phyloP scores from a whole-genome alignment of 352 stramenopile species.

The Bremia lactucae region DNA sequence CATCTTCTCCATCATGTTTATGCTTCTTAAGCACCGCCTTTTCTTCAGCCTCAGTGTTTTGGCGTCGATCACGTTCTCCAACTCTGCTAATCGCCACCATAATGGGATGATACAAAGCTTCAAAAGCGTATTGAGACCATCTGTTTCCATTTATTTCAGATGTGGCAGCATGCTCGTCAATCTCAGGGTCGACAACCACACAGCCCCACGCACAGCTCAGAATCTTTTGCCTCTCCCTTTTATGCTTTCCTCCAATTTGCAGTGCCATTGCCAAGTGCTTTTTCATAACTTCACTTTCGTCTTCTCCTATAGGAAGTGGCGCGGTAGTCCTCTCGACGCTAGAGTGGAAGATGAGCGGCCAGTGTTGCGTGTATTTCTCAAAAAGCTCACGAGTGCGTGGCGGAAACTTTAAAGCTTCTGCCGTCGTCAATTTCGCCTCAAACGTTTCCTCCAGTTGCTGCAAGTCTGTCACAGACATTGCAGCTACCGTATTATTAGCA shows the following conservation, averaged over 20 bases:
- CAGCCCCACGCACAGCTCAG: conserved; percentile 35
- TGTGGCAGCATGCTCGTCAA: conserved; percentile 22
- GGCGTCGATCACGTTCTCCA: conserved; percentile 42
- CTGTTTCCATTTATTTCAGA: conserved; percentile 9
- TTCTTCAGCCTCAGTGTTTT: conserved; percentile 12
- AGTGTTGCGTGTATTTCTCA: conserved; percentile 43
- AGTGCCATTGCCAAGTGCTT: conserved; percentile 18
- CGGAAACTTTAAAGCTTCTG: conserved; percentile 40
- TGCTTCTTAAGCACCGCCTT: conserved; percentile 28
- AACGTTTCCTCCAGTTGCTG: conserved; percentile 26
- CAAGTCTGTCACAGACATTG: conserved; percentile 11
- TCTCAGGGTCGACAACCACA: conserved; percentile 42
- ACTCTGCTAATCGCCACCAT: conserved; percentile 63
- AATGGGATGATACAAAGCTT: conserved; percentile 48
- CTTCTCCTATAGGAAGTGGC: conserved; percentile 28
- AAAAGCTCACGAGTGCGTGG: conserved; percentile 52
- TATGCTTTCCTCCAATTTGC: conserved; percentile 10
- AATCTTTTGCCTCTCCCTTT: conserved; percentile 4
- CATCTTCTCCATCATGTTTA: conserved; percentile 10
- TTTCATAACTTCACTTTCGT: conserved; percentile 26
- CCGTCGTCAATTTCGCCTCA: conserved; percentile 31
- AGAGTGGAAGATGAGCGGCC: conserved; percentile 74
- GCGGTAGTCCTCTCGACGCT: conserved; percentile 39
- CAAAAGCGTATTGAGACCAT: conserved; percentile 26
- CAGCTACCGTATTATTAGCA: conserved; percentile 1